Conservation (phyloP, 2,329 filamentous ascomycete genomes). For the Fusarium sp. region DNA sequence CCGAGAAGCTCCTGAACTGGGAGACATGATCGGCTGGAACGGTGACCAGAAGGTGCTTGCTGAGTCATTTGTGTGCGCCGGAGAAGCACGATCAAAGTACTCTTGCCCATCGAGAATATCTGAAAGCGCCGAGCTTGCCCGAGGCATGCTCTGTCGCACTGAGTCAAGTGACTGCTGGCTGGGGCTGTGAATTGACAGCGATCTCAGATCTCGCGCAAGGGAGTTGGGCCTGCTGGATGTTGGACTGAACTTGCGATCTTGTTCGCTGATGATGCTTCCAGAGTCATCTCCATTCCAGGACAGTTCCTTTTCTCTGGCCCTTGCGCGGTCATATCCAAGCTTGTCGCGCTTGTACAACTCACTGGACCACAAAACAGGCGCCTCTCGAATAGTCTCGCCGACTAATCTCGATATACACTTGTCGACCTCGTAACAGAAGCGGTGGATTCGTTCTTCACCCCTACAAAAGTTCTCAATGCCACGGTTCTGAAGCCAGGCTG, state of each 20-base stretch:
- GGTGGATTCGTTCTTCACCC: slow-evolving; percentile 93
- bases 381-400: slow-evolving; percentile 83
- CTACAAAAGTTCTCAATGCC: slow-evolving; percentile 93
- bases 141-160: slow-evolving; percentile 68
- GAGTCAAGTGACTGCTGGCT: slow-evolving; percentile 79
- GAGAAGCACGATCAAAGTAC: slow-evolving; percentile 75
- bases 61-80: slow-evolving; percentile 77
- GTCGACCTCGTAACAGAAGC: slow-evolving; percentile 90
- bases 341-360: slow-evolving; percentile 86
- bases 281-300: slow-evolving; percentile 60
- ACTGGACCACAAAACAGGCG: slow-evolving; percentile 91
- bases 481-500: slow-evolving; percentile 82
- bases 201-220: slow-evolving; percentile 66
- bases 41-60: slow-evolving; percentile 90
- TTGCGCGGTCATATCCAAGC: slow-evolving; percentile 62
- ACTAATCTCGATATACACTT: slow-evolving; percentile 87
- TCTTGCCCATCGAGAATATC: slow-evolving; percentile 77
- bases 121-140: slow-evolving; percentile 65
- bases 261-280: slow-evolving; percentile 65
- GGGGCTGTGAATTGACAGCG: slow-evolving; percentile 67
- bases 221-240: slow-evolving; percentile 58
- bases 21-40: slow-evolving; percentile 75
- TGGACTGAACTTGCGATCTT: slow-evolving; percentile 59
- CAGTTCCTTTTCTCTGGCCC: slow-evolving; percentile 57
- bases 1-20: slow-evolving; percentile 67